Percentiles rank a stretch among this genome's conserved stretches.
These are phyloP conservation scores for Metarhizium rileyi DNA, from an alignment of 2,329 filamentous ascomycete species.

Conservation along the genomic window DNA sequence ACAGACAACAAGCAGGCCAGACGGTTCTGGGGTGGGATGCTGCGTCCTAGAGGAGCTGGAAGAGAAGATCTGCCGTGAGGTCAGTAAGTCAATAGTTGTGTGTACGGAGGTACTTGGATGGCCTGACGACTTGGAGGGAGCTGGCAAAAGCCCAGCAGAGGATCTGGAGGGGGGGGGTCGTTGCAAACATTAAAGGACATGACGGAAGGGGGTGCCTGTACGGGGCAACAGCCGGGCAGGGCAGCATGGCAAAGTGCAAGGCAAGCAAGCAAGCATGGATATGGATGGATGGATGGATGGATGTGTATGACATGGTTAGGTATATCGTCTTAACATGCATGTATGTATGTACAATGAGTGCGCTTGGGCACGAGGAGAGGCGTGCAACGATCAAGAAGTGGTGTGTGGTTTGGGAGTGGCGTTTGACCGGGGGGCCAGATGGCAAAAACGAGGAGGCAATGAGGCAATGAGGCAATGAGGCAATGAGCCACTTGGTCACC, in stretches of 20 bases:
- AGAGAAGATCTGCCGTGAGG: not conserved
- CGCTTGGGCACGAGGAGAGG: not conserved
- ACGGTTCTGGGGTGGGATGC: not conserved
- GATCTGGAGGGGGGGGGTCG: slow-evolving; percentile 4
- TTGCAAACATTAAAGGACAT: no score
- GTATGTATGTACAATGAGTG: no score
- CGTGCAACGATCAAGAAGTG: not conserved
- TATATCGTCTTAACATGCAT: not conserved
- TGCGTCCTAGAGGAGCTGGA: not conserved
- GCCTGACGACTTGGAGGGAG: slow-evolving; percentile 16
- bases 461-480: no score
- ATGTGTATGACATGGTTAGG: not conserved
- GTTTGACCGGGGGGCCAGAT: not conserved
- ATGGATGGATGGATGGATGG: no score
- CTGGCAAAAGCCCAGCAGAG: slow-evolving; percentile 5
- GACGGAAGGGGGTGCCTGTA: not conserved
- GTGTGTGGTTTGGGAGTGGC: not conserved
- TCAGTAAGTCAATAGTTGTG: slow-evolving; percentile 9
- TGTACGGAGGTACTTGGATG: no score
- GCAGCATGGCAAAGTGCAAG: no score
- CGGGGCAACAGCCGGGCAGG: no score
- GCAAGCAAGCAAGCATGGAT: no score
- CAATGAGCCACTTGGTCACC: no score
- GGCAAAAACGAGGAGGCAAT: not conserved
- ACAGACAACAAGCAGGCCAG: not conserved